Conservation (phyloP, 805 yeast species). For the Grigorovia jiainica region DNA sequence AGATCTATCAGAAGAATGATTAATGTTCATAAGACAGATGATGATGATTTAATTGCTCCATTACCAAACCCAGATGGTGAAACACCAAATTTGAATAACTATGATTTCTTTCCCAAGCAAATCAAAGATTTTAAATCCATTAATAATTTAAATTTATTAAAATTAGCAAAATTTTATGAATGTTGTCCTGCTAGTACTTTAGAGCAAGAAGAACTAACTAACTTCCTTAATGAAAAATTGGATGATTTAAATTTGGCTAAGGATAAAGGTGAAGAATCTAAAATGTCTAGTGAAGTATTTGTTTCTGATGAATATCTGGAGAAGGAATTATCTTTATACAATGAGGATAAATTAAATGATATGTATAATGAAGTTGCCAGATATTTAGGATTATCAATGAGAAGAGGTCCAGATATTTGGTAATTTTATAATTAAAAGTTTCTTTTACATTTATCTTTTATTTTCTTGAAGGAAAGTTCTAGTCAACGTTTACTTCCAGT, state of each 20-base stretch:
- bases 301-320: constrained; percentile 24
- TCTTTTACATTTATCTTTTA: too few relatives aligned
- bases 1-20: constrained; percentile 62
- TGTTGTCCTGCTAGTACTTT: constrained; percentile 54
- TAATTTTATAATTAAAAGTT: constrained; percentile 15
- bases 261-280: not conserved
- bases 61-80: constrained; percentile 76
- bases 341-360: constrained; percentile 42
- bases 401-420: constrained; percentile 48
- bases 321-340: constrained; percentile 23
- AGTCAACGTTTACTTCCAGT: too few relatives aligned
- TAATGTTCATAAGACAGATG: constrained; percentile 42
- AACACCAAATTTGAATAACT: constrained; percentile 35
- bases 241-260: constrained; percentile 32
- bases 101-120: constrained; percentile 45
- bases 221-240: constrained; percentile 42
- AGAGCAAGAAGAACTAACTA: constrained; percentile 43
- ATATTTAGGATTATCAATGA: constrained; percentile 50
- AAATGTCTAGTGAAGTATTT: constrained; percentile 1
- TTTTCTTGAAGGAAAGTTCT: too few relatives aligned
- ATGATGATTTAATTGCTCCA: constrained; percentile 47
- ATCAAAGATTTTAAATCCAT: constrained; percentile 43
- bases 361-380: constrained; percentile 58
- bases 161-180: constrained; percentile 65
- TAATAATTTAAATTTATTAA: constrained; percentile 37